Evolutionary conservation across 768 basidiomycete genomes (phyloP).

Genomic region (Termitomyces titanicus): DNA sequence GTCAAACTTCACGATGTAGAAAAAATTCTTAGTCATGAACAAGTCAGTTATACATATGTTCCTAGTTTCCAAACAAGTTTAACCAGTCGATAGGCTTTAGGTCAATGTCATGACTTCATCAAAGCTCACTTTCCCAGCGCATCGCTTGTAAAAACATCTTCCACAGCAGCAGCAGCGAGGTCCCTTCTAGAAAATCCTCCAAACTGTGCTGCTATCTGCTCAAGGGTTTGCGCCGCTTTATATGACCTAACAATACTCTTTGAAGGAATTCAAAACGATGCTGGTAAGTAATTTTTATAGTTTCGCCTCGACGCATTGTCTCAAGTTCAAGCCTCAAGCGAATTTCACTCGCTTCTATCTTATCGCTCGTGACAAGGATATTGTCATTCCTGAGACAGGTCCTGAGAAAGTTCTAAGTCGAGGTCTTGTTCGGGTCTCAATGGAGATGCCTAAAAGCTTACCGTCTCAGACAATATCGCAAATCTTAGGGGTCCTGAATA

Average conservation of each 20-base stretch:
- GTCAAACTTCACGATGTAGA: conserved; percentile 51
- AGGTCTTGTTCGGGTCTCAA: conserved; percentile 29
- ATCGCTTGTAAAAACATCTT: conserved; percentile 52
- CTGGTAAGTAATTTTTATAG: conserved; percentile 30
- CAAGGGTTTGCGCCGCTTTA: conserved; percentile 54
- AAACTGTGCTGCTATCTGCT: conserved; percentile 72
- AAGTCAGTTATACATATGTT: conserved; percentile 41
- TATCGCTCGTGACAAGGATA: conserved; percentile 35
- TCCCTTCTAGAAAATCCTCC: conserved; percentile 36
- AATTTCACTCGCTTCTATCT: conserved; percentile 74
- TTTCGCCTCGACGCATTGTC: background rate
- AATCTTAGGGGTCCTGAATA: conserved; percentile 32
- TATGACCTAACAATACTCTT: conserved; percentile 62
- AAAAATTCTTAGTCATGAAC: conserved; percentile 73
- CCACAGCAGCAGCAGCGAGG: conserved; percentile 71
- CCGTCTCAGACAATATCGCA: conserved; percentile 19
- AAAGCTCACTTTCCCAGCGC: conserved; percentile 48
- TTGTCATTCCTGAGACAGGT: conserved; percentile 5
- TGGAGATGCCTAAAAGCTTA: conserved; percentile 10
- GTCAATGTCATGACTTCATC: conserved; percentile 72
- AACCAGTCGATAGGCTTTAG: conserved; percentile 52
- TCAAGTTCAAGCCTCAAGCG: conserved; percentile 28
- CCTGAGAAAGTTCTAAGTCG: conserved; percentile 13
- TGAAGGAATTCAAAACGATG: conserved; percentile 61
- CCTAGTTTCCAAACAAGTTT: background rate